Percentiles rank a stretch among this genome's conserved stretches.
phyloP scores from a whole-genome alignment of 2,329 filamentous ascomycete genomes.

The Albophoma yamanashiensis region DNA sequence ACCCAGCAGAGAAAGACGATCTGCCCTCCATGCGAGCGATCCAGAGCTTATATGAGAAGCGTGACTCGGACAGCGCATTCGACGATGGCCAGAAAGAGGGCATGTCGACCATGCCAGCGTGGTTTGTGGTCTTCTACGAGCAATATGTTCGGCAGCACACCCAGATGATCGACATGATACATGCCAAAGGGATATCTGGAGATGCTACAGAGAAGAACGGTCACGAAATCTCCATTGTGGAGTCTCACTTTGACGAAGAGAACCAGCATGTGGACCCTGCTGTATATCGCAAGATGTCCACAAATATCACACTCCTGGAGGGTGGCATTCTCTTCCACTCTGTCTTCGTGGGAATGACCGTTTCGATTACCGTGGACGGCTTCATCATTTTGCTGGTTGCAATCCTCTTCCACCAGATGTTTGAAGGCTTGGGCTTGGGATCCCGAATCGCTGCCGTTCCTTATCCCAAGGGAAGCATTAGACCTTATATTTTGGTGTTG shows the following conservation, averaged over 20 bases:
- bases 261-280: conserved; percentile 32
- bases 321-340: conserved; percentile 72
- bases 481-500: conserved; percentile 50
- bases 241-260: conserved; percentile 21
- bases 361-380: conserved; percentile 57
- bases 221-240: conserved; percentile 16
- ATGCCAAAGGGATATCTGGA: conserved; percentile 12
- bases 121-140: conserved; percentile 54
- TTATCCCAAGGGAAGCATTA: conserved; percentile 42
- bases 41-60: not conserved
- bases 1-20: not conserved
- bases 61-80: conserved; percentile 14
- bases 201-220: conserved; percentile 18
- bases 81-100: conserved; percentile 15
- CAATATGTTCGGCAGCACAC: conserved; percentile 51
- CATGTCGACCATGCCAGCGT: conserved; percentile 40
- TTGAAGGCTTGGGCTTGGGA: conserved; percentile 58
- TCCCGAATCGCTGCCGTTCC: conserved; percentile 59
- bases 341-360: conserved; percentile 64
- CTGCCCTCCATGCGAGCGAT: not conserved
- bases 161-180: conserved; percentile 45
- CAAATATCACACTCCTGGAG: conserved; percentile 67
- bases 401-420: conserved; percentile 63
- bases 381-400: conserved; percentile 58
- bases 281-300: conserved; percentile 49